Evolutionary conservation across 345 rosid genomes (phyloP).

Genomic region (Microcos paniculata): DNA sequence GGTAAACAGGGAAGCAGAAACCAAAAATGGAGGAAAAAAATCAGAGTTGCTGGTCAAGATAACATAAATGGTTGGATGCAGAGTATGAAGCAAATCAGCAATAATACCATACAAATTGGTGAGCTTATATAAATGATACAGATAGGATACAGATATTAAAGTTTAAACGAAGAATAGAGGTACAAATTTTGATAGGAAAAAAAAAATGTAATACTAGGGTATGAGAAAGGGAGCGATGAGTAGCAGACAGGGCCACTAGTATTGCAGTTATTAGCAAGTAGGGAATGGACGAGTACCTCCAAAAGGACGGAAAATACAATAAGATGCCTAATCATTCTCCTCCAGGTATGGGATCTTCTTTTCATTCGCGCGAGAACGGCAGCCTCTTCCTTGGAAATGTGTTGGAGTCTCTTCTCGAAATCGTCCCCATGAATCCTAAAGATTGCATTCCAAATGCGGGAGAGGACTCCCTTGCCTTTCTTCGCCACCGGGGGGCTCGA

Average conservation of each 20-base stretch:
- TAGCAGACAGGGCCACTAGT: not conserved
- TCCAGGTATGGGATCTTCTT: conserved; percentile 61
- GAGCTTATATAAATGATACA: too few species aligned
- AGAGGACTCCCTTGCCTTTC: conserved; percentile 61
- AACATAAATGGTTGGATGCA: not conserved
- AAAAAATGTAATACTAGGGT: not conserved
- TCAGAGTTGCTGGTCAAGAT: conserved; percentile 29
- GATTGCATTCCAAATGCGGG: conserved; percentile 71
- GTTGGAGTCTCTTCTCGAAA: conserved; percentile 85
- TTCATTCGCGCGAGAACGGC: conserved; percentile 62
- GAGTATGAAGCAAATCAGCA: conserved; percentile 5
- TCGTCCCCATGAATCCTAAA: conserved; percentile 64
- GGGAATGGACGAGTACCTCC: conserved; percentile 44
- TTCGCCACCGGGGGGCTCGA: conserved; percentile 29
- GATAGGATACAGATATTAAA: too few species aligned
- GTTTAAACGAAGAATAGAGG: too few species aligned
- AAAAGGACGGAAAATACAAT: conserved; percentile 59
- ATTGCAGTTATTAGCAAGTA: too few species aligned
- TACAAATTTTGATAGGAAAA: too few species aligned
- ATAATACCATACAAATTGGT: not conserved
- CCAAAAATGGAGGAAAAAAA: not conserved
- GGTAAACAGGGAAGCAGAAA: not conserved
- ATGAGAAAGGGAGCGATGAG: not conserved
- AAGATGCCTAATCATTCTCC: conserved; percentile 58
- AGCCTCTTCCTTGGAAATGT: conserved; percentile 88